Evolutionary conservation across 2,329 filamentous ascomycete genomes (phyloP).

Genomic region (Scolecobasidium constrictum): DNA sequence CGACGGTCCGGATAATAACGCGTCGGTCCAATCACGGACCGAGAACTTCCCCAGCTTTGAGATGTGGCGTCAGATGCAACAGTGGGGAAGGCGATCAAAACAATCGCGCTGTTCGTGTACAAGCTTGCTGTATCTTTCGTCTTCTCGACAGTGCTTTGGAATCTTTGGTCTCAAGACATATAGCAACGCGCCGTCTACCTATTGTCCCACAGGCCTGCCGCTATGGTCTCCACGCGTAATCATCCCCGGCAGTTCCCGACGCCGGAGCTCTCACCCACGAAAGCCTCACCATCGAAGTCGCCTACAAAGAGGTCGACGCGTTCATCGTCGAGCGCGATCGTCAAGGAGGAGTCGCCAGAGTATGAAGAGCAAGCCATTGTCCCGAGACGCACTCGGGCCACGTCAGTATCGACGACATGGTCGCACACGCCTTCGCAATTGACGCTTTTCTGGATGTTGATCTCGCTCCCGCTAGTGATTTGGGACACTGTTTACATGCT

Average conservation of each 20-base stretch:
- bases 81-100: too few species aligned
- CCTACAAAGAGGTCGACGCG: conserved; percentile 21
- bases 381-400: conserved; percentile 14
- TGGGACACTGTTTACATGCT: conserved; percentile 79
- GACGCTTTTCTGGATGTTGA: conserved; percentile 57
- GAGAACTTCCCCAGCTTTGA: too few species aligned
- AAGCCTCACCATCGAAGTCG: conserved; percentile 18
- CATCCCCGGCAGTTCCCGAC: conserved; percentile 24
- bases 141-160: too few species aligned
- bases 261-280: conserved; percentile 23
- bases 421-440: conserved; percentile 49
- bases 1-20: too few species aligned
- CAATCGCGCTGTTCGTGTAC: too few species aligned
- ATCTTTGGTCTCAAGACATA: too few species aligned
- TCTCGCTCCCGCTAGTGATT: conserved; percentile 66
- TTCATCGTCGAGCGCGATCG: neutral
- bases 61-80: too few species aligned
- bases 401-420: conserved; percentile 29
- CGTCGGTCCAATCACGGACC: too few species aligned
- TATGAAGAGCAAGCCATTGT: conserved; percentile 16
- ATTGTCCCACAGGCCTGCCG: too few species aligned
- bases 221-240: conserved; percentile 31
- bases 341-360: conserved; percentile 15
- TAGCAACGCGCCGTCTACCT: too few species aligned
- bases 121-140: too few species aligned